Evolutionary conservation across 2,329 filamentous ascomycete species (phyloP).

Genomic region (Aspergillus pseudotamarii): DNA sequence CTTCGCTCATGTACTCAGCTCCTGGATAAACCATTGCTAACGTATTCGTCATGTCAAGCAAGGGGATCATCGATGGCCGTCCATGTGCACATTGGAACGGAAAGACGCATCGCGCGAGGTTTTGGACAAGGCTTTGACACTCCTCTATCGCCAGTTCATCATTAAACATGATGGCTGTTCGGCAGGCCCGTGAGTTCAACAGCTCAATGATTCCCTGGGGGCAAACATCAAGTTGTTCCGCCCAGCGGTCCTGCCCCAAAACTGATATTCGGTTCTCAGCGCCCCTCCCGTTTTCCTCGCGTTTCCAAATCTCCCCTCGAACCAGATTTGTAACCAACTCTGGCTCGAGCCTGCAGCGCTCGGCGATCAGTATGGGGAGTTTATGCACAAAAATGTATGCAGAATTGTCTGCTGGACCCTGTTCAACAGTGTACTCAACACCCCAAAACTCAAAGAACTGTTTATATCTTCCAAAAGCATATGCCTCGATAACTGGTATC

Average conservation of each 20-base stretch:
- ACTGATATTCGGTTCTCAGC: not conserved
- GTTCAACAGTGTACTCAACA: slow-evolving; percentile 61
- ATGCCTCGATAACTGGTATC: slow-evolving; percentile 62
- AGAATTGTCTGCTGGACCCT: slow-evolving; percentile 12
- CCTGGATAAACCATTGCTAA: not conserved
- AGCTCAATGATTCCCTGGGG: slow-evolving; percentile 73
- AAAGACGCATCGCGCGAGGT: slow-evolving; percentile 46
- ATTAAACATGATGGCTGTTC: slow-evolving; percentile 56
- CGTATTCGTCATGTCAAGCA: slow-evolving; percentile 36
- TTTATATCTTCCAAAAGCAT: slow-evolving; percentile 58
- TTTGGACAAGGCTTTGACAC: slow-evolving; percentile 41
- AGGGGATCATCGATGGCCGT: slow-evolving; percentile 51
- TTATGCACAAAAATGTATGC: slow-evolving; percentile 53
- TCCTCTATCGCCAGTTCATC: slow-evolving; percentile 43
- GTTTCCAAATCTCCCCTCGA: slow-evolving; percentile 72
- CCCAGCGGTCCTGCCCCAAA: slow-evolving; percentile 49
- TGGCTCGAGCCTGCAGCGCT: slow-evolving; percentile 75
- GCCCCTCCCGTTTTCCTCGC: slow-evolving; percentile 51
- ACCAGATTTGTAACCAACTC: slow-evolving; percentile 73
- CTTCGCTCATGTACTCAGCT: slow-evolving; percentile 5
- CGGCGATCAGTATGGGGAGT: slow-evolving; percentile 72
- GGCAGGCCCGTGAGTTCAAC: slow-evolving; percentile 53
- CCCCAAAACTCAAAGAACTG: slow-evolving; percentile 73
- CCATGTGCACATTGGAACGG: slow-evolving; percentile 57
- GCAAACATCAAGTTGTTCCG: slow-evolving; percentile 66